Evolutionary conservation across 2,329 filamentous ascomycete species (phyloP), one percentile per base, ranked within the genome.

Genomic region (Chaetomium strumarium): DNA sequence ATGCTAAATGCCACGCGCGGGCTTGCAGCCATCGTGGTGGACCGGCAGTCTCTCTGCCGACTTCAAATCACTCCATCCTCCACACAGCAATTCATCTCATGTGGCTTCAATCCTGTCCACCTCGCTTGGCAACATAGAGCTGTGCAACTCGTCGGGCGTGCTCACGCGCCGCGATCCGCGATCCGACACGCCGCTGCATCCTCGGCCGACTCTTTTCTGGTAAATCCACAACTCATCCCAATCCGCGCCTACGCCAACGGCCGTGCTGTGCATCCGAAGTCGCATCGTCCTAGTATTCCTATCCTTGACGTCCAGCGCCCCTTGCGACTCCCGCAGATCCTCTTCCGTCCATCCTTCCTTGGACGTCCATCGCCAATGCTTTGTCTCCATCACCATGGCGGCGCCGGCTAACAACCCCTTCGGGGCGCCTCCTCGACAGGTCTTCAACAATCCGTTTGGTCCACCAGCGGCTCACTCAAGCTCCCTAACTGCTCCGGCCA

Each of bases 321-420:
- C 12, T 14, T 16, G 29, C 41, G 37, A 51, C 38, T 39, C 38
- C 19, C 46, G 14, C 41, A 33, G 38, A 53, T 20, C 37, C 24
- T 40, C 44, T 10, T 7, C 19, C 52, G 39, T 38, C 40, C 34
- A 19, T 47, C 29, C 19, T 52, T 36, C 9, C 39, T 30, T 33
- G 45, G 49, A 46, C 34, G 44, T 49, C 34, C 40, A 40, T 49
- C 42, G 51, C 58, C 55, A 56, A 60, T 62, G 58, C 52, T 49
- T 31, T 40, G 38, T 42, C 48, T 50, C 46, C 40, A 46, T 41
- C 39, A 57, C 39, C 50, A 61, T 59, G 58, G 58, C 53, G 52
- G 57, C 58, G 52, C 56, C 59, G 51, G 56, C 53, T 59, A 60
- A 57, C 49, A 63, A 64, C 51, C 61, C 62, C 46, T 63, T 64